Base-by-base conservation (phyloP, 805 yeast species). In the Candida ficus region DNA sequence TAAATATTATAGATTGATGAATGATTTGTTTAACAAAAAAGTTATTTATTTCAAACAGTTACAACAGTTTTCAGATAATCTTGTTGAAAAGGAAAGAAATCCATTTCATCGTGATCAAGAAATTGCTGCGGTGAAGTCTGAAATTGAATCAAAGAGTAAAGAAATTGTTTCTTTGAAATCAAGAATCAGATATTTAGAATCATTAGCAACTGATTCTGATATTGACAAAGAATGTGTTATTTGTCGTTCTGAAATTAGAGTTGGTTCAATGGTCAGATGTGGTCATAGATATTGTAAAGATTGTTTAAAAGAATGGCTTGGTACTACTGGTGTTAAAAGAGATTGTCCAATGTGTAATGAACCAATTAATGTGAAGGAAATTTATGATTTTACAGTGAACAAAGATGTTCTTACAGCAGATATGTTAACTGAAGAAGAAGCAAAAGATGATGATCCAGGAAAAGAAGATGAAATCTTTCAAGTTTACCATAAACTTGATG, bases 261-360 rank as follows among this genome's bases (percentile, higher is more conserved):
- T 78, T 29, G 99, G 99, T 0, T 73, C 93, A 0, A 66, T 93
- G 41, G 83, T 95, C 0, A 78, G 78, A 9, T 93, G 99, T 70
- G 98, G 98, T 0, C 99, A 93, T 61, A 80, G 79, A 50, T 93
- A 83, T 56, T 93, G 99, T 58, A 75, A 77, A 42, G 84, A 76
- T 1, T 93, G 99, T 59, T 66, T 93, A 28, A 70, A 64, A 16
- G 78, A 70, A 40, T 93, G 99, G 99, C 56, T 83, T 38, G 62
- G 61, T 17, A 66, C 66, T 17, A 21, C 27, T 21, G 40, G 40
- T 14, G 36, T 33, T 13, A 73, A 73, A 29, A 57, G 62, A 1
- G 62, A 66, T 2, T 93, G 99, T 60, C 98, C 99, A 0, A 68
- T 89, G 49, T 93, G 99, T 63, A 86, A 87, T 45, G 62, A 72